Base-by-base conservation (phyloP, 2,329 filamentous ascomycete genomes). In the Aspergillus quadrilineatus region DNA sequence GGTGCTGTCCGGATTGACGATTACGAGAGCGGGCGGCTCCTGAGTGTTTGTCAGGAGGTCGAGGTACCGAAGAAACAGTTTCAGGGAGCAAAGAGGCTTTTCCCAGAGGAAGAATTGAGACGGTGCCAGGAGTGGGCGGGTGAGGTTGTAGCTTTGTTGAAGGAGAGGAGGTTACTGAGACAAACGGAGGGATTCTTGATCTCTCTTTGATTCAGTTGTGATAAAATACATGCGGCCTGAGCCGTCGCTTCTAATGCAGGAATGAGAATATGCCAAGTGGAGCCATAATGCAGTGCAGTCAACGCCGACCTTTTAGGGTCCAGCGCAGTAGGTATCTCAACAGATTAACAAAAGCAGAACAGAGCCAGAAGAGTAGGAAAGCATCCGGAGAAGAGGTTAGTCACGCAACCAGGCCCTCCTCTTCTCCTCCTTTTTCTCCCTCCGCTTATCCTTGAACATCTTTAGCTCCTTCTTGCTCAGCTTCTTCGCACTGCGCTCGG, bases 371-470 rank as follows among this genome's bases (percentile, higher is more conserved):
- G 32, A 41, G n/a, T 14, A 41, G 2, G 29, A 29, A 45, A 14
- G 36, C 32, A 28, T 4, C 29, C 10, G 29, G n/a, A 45, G 39
- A 41, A 22, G 49, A 48, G 50, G 58, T 87, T 77, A 97, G 75
- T 96, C 92, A 67, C 87, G 81, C 67, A 97, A 75, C 91, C 94
- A 99, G 8, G 92, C 93, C 62, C 92, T 81, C 59, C 92, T 83
- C 78, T 96, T 97, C 79, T 97, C 92, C 72, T 97, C 92, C 76
- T 97, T 97, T 77, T 86, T 91, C 44, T 89, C 89, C 60, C 86
- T 84, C 60, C 92, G 82, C 82, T 95, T 96, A 73, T 96, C 89
- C 75, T 92, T 94, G 77, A 93, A 96, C 55, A 88, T 86, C 78
- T 95, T 93, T 62, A 99, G 77, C 77, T 99, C 91, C 59, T 89